Evolutionary conservation across 2,329 filamentous ascomycete species (phyloP), one percentile per base, ranked within the genome.

Genomic region (Neofusicoccum umdonicola): DNA sequence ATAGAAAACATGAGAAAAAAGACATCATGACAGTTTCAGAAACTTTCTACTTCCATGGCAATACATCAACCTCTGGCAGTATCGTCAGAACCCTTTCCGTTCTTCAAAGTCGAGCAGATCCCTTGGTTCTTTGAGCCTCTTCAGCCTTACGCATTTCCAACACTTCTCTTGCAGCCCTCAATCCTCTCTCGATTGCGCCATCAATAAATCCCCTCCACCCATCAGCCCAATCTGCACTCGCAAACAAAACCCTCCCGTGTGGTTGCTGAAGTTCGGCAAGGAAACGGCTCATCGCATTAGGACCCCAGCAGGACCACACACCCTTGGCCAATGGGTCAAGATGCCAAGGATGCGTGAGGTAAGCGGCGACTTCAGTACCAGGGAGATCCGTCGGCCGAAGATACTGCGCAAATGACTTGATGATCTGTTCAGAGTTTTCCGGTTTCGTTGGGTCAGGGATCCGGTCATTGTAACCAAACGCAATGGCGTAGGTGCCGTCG

Each of bases 131-230:
- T 13, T 37, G 1, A 6, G n/a, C 41, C 6, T 42, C 4, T 17
- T 56, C 37, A 3, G 17, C 8, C 22, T 17, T 42, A 2, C 52
- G 35, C 52, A 56, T 42, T 22, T 27, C 19, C 19, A 56, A 19
- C 2, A 56, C 52, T 2, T 42, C 37, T 31, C 37, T 41, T 7
- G 39, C 52, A 9, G 13, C 52, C 13, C 52, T 56, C 12, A n/a
- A n/a, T 27, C 75, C 74, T 22, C 69, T 65, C 62, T 76, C 73
- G 41, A 77, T 72, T 2, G 74, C 75, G 12, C 75, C 76, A 60
- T 78, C 74, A n/a, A 76, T 67, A 41, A 74, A 76, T 1, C 71
- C 72, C 47, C 74, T 68, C 74, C 74, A 78, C 1, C 73, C 73
- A 58, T 68, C 65, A 3, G 75, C 72, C 74, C 74, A 77, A 62